Evolutionary conservation across 2,329 filamentous ascomycete species (phyloP), one percentile per base, ranked within the genome.

Genomic region (Arthrobotrys pseudoclavata): DNA sequence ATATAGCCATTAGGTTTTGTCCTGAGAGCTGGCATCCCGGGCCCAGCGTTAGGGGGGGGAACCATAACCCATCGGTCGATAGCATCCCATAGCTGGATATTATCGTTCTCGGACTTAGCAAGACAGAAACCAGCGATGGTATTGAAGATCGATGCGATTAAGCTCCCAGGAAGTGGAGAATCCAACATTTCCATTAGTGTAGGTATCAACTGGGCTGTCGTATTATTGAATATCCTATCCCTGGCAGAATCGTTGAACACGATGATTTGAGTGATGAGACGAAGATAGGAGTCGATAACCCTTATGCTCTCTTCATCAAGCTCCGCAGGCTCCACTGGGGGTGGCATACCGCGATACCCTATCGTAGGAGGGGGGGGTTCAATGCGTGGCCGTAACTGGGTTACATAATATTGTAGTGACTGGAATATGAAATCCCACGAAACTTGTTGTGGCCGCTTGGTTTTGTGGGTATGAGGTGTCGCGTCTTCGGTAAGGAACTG

Each of bases 361-460:
- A 83, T 71, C 82, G 83, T 42, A 18, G 80, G 69, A 20, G 40
- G 79, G 13, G 74, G 55, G 15, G 80, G 72, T 48, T 80, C 79
- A 24, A 78, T 67, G 31, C 79, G 74, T 29, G 79, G 81, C 62
- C 79, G 72, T 5, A 82, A 79, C 53, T 82, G 80, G 9, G 69
- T 57, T 45, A 81, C 74, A 60, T 82, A 82, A 42, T 79, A 76
- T 37, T 92, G 89, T 47, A 99, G 86, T 83, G 99, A 96, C 80
- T 91, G 91, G 84, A 97, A 93, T 79, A 99, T 97, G 82, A 97
- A 94, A 12, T 89, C 88, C 92, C 96, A 99, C 42, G 93, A 97
- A 80, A 99, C 88, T 15, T 94, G 95, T 79, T 92, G 90, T 0
- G 91, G 91, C 80, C 92, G 90, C 80, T 93, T 90, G 84, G 97